Evolutionary conservation across 371 early-diverging fungal species (phyloP), one percentile per base, ranked within the genome.

Genomic region (Syncephalastrum sp.): DNA sequence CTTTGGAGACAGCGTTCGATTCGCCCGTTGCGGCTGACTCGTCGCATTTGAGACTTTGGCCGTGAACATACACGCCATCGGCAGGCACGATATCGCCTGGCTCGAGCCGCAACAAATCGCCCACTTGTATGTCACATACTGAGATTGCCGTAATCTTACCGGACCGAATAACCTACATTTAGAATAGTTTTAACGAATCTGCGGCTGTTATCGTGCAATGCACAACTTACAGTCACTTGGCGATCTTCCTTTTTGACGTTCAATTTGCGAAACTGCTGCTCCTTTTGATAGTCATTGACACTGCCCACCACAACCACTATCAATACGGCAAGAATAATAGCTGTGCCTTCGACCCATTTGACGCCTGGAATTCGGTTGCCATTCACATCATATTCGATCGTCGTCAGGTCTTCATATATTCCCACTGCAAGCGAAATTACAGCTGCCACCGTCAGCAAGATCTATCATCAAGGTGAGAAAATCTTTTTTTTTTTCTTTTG

Each of bases 1-100:
- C 52, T 59, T 79, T 79, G 50, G 81, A 83, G 51, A 95, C 79
- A 0, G 89, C 82, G 53, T 94, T 89, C 1, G 92, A 87, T 79
- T 97, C 97, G 48, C 97, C 97, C 1, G 96, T 96, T 6, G 93
- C 88, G 24, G 91, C 85, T 5, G 90, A 89, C 65, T 97, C 97
- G 68, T 97, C 97, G 68, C 91, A 91, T 25, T 76, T 83, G 41
- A 96, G 68, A 68, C 91, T 88, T 60, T 88, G 88, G n/a, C 93
- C 93, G 43, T 77, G 72, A 42, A 94, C 74, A 56, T 88, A 83
- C 43, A 97, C 74, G 54, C 95, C 94, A 69, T 98, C 98, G 13
- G 89, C 96, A 1, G 89, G 77, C 38, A 97, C 73, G 50, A 96
- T 87, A 64, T 97, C 97, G 29, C 98, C 98, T 7, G 95, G 91